Evolutionary conservation across 441 rosid genomes (phyloP).

Genomic region (Populus hybrid): DNA sequence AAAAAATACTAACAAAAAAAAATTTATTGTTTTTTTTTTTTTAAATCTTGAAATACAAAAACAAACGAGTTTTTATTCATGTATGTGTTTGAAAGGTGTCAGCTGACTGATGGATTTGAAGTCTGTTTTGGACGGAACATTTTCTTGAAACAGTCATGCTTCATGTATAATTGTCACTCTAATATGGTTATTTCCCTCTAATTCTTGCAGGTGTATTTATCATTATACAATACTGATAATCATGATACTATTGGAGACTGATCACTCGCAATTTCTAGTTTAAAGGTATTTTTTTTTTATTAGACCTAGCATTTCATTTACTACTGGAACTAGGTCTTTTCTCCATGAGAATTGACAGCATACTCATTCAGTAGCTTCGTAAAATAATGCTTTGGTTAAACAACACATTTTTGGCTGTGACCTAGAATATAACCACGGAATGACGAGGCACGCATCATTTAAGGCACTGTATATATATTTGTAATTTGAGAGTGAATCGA

Average conservation of each 20-base stretch:
- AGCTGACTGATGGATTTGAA: not conserved
- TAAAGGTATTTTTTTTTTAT: conserved; percentile 54
- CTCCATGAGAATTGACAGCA: not conserved
- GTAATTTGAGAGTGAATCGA: not conserved
- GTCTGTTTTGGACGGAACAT: not conserved
- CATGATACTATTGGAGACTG: conserved; percentile 33
- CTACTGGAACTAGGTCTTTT: not conserved
- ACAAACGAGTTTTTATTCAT: not conserved
- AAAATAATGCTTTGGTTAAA: not conserved
- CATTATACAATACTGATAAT: conserved; percentile 51
- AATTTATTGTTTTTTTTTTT: too few relatives aligned
- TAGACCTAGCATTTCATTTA: not conserved
- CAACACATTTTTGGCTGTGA: not conserved
- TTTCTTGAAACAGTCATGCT: not conserved
- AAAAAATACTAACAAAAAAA: too few relatives aligned
- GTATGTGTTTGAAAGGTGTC: not conserved
- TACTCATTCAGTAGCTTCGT: not conserved
- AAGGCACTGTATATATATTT: not conserved
- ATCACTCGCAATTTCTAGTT: conserved; percentile 62
- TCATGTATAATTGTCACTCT: not conserved
- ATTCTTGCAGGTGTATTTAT: conserved; percentile 71
- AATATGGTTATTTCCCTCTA: not conserved
- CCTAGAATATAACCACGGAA: not conserved
- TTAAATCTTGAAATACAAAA: too few relatives aligned
- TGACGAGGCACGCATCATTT: not conserved